A percentile compares a stretch with the other conserved stretches of the same genome.
These are phyloP conservation scores for Histomonas meleagridis DNA, from an alignment of 208 protist genomes.

Conservation along the genomic window DNA sequence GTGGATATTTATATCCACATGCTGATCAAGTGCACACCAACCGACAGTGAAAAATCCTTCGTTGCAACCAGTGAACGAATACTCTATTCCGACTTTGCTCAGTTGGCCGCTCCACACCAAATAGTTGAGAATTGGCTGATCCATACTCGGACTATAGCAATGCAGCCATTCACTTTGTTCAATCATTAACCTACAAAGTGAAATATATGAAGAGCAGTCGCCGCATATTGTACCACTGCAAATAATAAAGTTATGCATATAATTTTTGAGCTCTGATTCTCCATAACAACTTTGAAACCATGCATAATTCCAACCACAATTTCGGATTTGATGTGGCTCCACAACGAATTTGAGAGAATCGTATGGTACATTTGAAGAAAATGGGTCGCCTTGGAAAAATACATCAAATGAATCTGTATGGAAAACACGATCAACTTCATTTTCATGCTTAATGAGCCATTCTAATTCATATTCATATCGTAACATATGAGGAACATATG, in stretches of 20 bases:
- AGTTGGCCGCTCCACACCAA: neutral
- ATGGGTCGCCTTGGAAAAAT: conserved; percentile 28
- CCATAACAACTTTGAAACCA: neutral
- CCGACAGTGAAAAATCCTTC: neutral
- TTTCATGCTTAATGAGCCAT: neutral
- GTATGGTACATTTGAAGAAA: neutral
- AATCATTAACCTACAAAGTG: neutral
- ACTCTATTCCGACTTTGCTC: neutral
- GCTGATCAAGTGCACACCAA: neutral
- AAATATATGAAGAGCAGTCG: neutral
- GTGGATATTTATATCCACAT: neutral
- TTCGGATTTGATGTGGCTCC: neutral
- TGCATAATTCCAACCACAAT: neutral
- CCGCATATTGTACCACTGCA: conserved; percentile 13
- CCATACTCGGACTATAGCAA: neutral
- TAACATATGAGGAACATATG: neutral
- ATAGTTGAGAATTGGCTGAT: conserved; percentile 19
- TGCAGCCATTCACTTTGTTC: neutral
- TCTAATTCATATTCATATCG: conserved; percentile 21
- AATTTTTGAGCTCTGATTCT: neutral
- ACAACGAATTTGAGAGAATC: neutral
- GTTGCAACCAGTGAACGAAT: neutral
- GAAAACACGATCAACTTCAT: neutral
- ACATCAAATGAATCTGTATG: conserved; percentile 30
- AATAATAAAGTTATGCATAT: neutral